A percentile compares a stretch with the other conserved stretches of the same genome.
These are phyloP conservation scores for Evansstolkia leycettana DNA, from an alignment of 495 filamentous ascomycete species.

Conservation along the genomic window DNA sequence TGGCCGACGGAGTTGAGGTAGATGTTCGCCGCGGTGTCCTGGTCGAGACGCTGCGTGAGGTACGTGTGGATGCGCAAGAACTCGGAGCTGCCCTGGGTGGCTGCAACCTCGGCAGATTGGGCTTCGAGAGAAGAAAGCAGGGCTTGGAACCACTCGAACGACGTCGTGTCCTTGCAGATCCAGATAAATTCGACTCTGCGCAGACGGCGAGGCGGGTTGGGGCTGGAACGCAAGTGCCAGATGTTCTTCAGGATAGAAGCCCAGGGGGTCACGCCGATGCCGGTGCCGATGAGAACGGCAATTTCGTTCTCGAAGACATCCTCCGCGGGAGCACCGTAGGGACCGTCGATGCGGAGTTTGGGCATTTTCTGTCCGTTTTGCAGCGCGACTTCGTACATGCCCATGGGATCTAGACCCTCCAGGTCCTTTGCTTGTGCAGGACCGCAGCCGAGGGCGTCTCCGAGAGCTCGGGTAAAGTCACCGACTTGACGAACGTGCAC, in stretches of 20 bases:
- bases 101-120: constrained; percentile 60
- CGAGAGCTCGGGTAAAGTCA: constrained; percentile 82
- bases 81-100: constrained; percentile 55
- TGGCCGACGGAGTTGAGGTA: constrained; percentile 88
- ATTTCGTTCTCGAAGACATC: constrained; percentile 95
- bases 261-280: constrained; percentile 97
- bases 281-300: constrained; percentile 90
- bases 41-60: constrained; percentile 84
- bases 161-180: constrained; percentile 92
- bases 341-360: constrained; percentile 76
- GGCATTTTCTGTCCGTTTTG: constrained; percentile 89
- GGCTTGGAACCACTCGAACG: constrained; percentile 98
- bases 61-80: constrained; percentile 98
- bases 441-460: constrained; percentile 87
- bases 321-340: constrained; percentile 93
- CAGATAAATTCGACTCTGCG: constrained; percentile 97
- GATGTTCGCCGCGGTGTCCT: constrained; percentile 90
- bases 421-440: constrained; percentile 71
- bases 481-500: constrained; percentile 94
- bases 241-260: constrained; percentile 97
- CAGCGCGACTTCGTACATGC: constrained; percentile 97
- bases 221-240: constrained; percentile 72
- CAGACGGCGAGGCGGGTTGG: constrained; percentile 67
- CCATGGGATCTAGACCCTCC: constrained; percentile 81
- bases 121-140: constrained; percentile 85